A percentile compares a stretch with the other conserved stretches of the same genome.
Evolutionary conservation across 2,329 filamentous ascomycete genomes (phyloP).

Genomic region (Cordyceps militaris): DNA sequence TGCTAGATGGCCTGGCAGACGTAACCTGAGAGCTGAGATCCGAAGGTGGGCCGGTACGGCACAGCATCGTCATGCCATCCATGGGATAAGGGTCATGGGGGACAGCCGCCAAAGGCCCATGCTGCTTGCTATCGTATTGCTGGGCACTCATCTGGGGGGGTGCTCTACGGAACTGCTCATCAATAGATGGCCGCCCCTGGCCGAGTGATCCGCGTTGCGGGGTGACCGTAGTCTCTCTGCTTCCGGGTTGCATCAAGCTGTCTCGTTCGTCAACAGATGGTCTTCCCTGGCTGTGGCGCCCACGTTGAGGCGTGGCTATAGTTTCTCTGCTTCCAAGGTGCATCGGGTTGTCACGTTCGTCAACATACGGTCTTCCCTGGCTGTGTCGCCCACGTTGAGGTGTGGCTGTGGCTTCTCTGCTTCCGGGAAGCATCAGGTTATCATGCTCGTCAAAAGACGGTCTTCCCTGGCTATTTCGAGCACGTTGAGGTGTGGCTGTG

Average conservation of each 20-base stretch:
- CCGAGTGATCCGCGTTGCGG: conserved; percentile 39
- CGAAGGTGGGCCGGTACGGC: conserved; percentile 61
- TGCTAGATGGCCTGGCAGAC: conserved; percentile 69
- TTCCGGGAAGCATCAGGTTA: conserved; percentile 35
- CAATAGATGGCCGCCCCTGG: conserved; percentile 13
- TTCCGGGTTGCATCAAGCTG: conserved; percentile 28
- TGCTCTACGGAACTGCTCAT: conserved; percentile 17
- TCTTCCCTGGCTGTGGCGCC: conserved; percentile 17
- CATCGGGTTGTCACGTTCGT: neutral
- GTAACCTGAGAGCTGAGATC: conserved; percentile 46
- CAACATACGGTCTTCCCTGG: conserved; percentile 14
- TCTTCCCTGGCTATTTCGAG: conserved; percentile 17
- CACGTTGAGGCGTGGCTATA: conserved; percentile 47
- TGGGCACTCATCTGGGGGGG: conserved; percentile 15
- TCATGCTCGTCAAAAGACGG: too few relatives aligned
- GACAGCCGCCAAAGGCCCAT: conserved; percentile 56
- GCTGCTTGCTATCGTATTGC: conserved; percentile 36
- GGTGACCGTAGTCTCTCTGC: conserved; percentile 45
- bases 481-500: conserved; percentile 46
- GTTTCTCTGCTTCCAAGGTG: conserved; percentile 43
- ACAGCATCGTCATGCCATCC: conserved; percentile 97
- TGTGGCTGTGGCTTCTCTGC: conserved; percentile 44
- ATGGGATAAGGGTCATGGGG: conserved; percentile 91
- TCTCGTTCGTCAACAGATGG: neutral
- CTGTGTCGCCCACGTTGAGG: conserved; percentile 39